Evolutionary conservation across 164 flowering plant species (phyloP).

Genomic region (Pachysandra terminalis): DNA sequence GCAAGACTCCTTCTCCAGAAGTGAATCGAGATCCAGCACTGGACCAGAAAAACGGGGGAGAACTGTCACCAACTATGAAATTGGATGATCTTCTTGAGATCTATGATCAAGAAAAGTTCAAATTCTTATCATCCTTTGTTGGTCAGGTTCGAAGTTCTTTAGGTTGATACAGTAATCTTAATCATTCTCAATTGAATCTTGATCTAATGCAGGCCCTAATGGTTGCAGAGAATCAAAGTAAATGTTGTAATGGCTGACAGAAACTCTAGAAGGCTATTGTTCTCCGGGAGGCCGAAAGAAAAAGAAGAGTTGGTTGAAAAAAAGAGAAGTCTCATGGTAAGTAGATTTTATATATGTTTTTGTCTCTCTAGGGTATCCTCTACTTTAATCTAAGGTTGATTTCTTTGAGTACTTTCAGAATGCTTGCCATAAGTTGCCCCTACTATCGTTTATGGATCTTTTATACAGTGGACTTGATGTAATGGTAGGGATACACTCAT

Average conservation of each 20-base stretch:
- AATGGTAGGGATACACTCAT: no score
- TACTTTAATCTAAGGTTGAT: background rate
- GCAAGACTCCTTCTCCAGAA: constrained; percentile 23
- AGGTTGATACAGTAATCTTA: constrained; percentile 5
- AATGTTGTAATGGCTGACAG: constrained; percentile 65
- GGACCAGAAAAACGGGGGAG: constrained; percentile 22
- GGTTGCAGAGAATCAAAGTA: constrained; percentile 68
- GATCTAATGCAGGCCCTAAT: background rate
- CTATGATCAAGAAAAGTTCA: constrained; percentile 80
- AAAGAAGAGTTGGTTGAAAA: constrained; percentile 56
- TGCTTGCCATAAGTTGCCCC: background rate
- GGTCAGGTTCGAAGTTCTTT: constrained; percentile 63
- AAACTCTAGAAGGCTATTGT: constrained; percentile 61
- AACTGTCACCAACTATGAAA: constrained; percentile 51
- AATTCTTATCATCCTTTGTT: constrained; percentile 80
- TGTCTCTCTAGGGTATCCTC: background rate
- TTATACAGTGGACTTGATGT: background rate
- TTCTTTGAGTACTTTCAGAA: background rate
- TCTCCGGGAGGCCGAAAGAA: constrained; percentile 75
- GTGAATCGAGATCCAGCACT: constrained; percentile 21
- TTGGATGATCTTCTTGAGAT: constrained; percentile 74
- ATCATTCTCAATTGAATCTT: constrained; percentile 5
- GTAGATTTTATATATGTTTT: constrained; percentile 3
- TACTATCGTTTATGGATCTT: no score
- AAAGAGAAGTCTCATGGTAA: constrained; percentile 86